A percentile compares a stretch with the other conserved stretches of the same genome.
Conservation (phyloP, 345 rosid species). For the Camelina hispida region DNA sequence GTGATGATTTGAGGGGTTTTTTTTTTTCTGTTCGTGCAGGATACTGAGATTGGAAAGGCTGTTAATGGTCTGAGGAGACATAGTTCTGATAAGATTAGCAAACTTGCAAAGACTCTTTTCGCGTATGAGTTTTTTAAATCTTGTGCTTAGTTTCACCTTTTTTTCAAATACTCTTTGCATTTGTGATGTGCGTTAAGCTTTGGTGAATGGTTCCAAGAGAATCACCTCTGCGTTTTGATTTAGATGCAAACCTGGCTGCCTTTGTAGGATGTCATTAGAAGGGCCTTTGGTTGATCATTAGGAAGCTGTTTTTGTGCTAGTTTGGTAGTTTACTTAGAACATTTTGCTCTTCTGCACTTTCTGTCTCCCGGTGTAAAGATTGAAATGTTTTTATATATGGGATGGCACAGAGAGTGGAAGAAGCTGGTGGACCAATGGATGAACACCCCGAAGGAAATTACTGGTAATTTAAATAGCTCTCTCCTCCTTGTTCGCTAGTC, state of each 20-base stretch:
- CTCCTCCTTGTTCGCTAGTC: slow-evolving; percentile 17
- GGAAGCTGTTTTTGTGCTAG: slow-evolving; percentile 17
- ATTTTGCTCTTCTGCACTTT: slow-evolving; percentile 15
- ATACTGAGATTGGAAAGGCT: slow-evolving; percentile 83
- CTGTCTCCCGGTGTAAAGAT: slow-evolving; percentile 26
- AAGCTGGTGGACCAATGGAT: slow-evolving; percentile 79
- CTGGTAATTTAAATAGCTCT: slow-evolving; percentile 50
- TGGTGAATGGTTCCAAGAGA: neutral
- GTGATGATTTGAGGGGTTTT: slow-evolving; percentile 5
- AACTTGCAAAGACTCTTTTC: slow-evolving; percentile 64
- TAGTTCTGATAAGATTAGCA: slow-evolving; percentile 56
- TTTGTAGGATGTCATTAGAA: slow-evolving; percentile 22
- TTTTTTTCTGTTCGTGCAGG: slow-evolving; percentile 49
- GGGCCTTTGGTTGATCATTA: slow-evolving; percentile 23
- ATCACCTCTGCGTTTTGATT: neutral
- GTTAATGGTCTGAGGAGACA: slow-evolving; percentile 78
- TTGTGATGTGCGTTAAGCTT: slow-evolving; percentile 11
- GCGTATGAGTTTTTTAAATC: slow-evolving; percentile 48
- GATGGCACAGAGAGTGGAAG: slow-evolving; percentile 62
- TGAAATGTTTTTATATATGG: slow-evolving; percentile 37
- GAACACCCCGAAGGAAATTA: slow-evolving; percentile 48
- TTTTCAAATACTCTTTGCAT: slow-evolving; percentile 3
- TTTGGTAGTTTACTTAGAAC: neutral
- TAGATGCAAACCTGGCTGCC: neutral
- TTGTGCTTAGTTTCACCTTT: slow-evolving; percentile 19